Evolutionary conservation across 345 rosid genomes (phyloP), one percentile per base, ranked within the genome.

Genomic region (Eucalyptus pumila): DNA sequence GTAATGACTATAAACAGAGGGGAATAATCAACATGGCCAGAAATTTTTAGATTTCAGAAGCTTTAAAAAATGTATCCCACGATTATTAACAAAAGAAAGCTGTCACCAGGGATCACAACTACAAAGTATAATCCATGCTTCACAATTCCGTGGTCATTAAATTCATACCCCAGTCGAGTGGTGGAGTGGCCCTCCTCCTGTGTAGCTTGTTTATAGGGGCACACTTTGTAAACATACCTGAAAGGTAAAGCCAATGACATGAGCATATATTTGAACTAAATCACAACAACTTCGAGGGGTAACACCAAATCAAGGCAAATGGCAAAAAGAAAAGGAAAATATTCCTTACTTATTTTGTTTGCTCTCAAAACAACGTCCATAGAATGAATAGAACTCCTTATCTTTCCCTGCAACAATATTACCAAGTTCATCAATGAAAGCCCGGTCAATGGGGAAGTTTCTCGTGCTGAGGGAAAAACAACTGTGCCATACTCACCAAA

Each of bases 211-310:
- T 96, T 98, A 92, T 92, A 97, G 19, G 94, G 98, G 90, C 99
- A 98, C 80, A 97, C 97, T 93, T 96, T 98, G 95, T 98, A 98
- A 86, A 95, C 92, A 92, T 98, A 97, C 95, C 99, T 98, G 94
- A 88, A 90, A 65, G n/a, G 14, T 30, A 19, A 72, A 21, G 81
- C 45, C 45, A 76, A 37, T 37, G 45, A 76, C 83, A 76, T 76
- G 47, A 76, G 83, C 14, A 76, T 76, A 76, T 37, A 37, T 40
- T 21, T 76, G 83, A 37, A 76, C 27, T 76, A 44, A 76, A 76
- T 76, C 26, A 76, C 47, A 76, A 76, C 47, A 37, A 37, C 45
- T 37, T 76, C 47, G 2, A 76, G 45, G 27, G 83, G 47, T 19
- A 37, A 76, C 83, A 21, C 45, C 45, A 19, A 19, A 3, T 76